These are phyloP conservation scores for Calocybe gangraenosa DNA, from an alignment of 768 basidiomycete genomes.

Conservation along the genomic window DNA sequence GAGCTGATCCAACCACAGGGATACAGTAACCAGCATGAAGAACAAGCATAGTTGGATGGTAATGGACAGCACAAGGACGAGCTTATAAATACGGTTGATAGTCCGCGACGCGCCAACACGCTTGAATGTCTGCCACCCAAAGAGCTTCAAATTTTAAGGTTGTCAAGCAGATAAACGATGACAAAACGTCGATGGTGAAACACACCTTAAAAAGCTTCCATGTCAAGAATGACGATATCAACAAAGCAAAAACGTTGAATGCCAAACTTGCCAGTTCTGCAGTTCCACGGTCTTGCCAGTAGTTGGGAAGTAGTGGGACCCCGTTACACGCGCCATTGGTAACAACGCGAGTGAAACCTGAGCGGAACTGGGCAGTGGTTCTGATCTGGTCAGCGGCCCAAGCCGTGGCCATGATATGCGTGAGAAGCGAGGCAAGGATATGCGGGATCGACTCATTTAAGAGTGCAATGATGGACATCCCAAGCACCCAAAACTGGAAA, in stretches of 20 bases:
- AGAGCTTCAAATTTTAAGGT: conserved; percentile 37
- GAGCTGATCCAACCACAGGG: conserved; percentile 75
- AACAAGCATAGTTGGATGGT: conserved; percentile 73
- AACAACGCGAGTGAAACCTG: conserved; percentile 50
- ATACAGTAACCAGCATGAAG: conserved; percentile 68
- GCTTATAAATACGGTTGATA: conserved; percentile 73
- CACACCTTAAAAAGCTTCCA: conserved; percentile 72
- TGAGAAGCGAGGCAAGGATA: conserved; percentile 67
- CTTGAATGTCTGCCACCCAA: conserved; percentile 88
- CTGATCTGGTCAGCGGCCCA: conserved; percentile 71
- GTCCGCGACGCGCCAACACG: conserved; percentile 72
- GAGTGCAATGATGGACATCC: conserved; percentile 69
- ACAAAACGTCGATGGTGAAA: background rate
- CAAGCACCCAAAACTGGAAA: conserved; percentile 79
- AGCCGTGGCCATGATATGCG: conserved; percentile 66
- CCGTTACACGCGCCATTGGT: conserved; percentile 62
- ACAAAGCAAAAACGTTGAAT: conserved; percentile 55
- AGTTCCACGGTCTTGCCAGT: conserved; percentile 56
- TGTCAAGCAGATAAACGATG: background rate
- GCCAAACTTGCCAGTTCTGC: conserved; percentile 66
- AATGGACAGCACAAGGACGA: conserved; percentile 66
- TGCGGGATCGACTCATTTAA: conserved; percentile 82
- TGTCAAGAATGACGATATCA: conserved; percentile 60
- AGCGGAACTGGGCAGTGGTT: conserved; percentile 54
- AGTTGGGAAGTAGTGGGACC: conserved; percentile 50